These are phyloP conservation scores for Botrytis sinoallii DNA, from an alignment of 2,329 filamentous ascomycete species.

Conservation along the genomic window DNA sequence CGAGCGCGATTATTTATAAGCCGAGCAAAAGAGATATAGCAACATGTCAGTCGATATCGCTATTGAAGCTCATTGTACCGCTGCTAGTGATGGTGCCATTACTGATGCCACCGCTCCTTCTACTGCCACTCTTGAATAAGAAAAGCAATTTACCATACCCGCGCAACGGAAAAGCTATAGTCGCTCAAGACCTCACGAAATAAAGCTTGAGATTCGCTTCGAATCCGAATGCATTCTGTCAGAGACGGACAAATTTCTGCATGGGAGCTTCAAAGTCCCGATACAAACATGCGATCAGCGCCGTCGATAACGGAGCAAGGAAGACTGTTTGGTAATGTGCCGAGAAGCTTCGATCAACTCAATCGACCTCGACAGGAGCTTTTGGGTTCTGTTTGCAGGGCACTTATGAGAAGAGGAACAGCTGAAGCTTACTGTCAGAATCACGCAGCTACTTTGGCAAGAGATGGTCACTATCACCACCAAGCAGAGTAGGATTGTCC, in stretches of 20 bases:
- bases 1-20: not conserved
- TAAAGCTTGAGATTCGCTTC: no score
- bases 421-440: no score
- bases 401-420: not conserved
- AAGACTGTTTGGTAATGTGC: not conserved
- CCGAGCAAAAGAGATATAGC: not conserved
- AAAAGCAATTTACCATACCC: not conserved
- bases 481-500: not conserved
- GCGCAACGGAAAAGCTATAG: no score
- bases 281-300: no score
- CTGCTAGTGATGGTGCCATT: not conserved
- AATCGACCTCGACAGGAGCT: not conserved
- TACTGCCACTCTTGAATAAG: not conserved
- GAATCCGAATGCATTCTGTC: no score
- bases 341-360: not conserved
- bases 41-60: not conserved
- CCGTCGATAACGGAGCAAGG: no score
- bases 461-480: no score
- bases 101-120: not conserved
- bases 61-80: not conserved
- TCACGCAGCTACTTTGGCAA: no score
- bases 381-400: not conserved
- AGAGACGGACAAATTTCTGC: no score
- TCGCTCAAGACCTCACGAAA: no score
- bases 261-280: no score